Evolutionary conservation across 352 stramenopile species (phyloP).

Genomic region (Salisapilia sapeloensis): DNA sequence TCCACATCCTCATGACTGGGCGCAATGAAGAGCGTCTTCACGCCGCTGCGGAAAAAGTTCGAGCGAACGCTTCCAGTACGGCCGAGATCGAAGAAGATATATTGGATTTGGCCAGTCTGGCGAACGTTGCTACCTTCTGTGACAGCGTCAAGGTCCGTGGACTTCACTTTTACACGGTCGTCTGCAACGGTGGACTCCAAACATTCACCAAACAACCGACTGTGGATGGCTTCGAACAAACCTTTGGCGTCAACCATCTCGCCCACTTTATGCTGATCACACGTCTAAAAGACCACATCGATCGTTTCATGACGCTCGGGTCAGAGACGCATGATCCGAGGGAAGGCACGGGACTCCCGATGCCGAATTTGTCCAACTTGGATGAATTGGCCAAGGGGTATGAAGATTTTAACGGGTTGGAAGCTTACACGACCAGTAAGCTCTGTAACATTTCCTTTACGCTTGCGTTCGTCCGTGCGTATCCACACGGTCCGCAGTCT

Average conservation of each 20-base stretch:
- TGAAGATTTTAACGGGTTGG: conserved; percentile 4
- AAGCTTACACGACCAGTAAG: conserved; percentile 13
- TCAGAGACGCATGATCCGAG: conserved; percentile 12
- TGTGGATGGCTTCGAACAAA: conserved; percentile 15
- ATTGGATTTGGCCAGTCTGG: conserved; percentile 15
- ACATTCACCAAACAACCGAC: conserved; percentile 6
- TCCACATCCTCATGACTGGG: conserved; percentile 11
- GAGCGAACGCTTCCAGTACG: conserved; percentile 1
- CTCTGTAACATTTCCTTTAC: conserved; percentile 11
- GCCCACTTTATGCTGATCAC: conserved; percentile 17
- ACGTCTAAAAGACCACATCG: conserved; percentile 6
- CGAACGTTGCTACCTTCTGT: conserved; percentile 8
- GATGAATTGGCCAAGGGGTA: conserved; percentile 7
- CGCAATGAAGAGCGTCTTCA: conserved; percentile 10
- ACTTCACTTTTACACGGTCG: conserved; percentile 9
- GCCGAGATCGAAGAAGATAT: conserved; percentile 8
- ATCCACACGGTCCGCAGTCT: conserved; percentile 5
- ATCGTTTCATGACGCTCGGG: conserved; percentile 8
- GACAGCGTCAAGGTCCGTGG: conserved; percentile 3
- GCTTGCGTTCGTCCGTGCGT: conserved; percentile 9
- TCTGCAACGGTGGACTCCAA: conserved; percentile 24
- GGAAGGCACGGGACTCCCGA: conserved; percentile 4
- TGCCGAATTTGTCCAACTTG: conserved; percentile 9
- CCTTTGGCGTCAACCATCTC: conserved; percentile 19
- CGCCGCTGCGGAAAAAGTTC: conserved; percentile 4